These are phyloP conservation scores for Ganoderma multipileum DNA, from an alignment of 1,284 basidiomycete genomes.

Conservation along the genomic window DNA sequence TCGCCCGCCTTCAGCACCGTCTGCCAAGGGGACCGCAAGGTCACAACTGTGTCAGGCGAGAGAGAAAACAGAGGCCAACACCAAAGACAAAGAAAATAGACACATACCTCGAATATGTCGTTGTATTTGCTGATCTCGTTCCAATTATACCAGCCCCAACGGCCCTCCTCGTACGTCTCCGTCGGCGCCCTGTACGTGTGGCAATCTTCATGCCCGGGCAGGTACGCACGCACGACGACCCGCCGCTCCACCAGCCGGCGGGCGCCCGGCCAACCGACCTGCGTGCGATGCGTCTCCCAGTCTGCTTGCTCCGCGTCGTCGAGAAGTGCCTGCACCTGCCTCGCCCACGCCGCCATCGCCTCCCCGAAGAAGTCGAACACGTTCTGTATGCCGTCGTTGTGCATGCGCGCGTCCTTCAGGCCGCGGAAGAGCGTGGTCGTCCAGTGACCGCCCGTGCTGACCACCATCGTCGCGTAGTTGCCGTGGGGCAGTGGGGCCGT, in stretches of 20 bases:
- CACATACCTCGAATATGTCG: slow-evolving; percentile 59
- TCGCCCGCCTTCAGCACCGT: slow-evolving; percentile 44
- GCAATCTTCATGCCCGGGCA: slow-evolving; percentile 71
- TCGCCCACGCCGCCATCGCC: slow-evolving; percentile 61
- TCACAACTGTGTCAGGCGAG: neutral
- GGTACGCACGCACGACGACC: slow-evolving; percentile 65
- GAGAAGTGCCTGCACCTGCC: slow-evolving; percentile 52
- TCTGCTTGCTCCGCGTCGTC: slow-evolving; percentile 23
- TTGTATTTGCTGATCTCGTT: slow-evolving; percentile 63
- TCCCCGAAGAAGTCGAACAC: slow-evolving; percentile 61
- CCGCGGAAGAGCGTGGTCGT: slow-evolving; percentile 61
- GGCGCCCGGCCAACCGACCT: slow-evolving; percentile 21
- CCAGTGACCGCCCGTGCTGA: slow-evolving; percentile 74
- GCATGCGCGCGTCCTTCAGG: slow-evolving; percentile 46
- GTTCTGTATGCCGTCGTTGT: slow-evolving; percentile 53
- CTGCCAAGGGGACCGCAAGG: too few relatives aligned
- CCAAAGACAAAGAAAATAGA: too few relatives aligned
- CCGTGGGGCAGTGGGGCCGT: slow-evolving; percentile 50
- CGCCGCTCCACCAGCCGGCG: slow-evolving; percentile 43
- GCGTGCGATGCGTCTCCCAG: slow-evolving; percentile 20
- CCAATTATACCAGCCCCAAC: slow-evolving; percentile 68
- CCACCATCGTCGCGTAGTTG: slow-evolving; percentile 65
- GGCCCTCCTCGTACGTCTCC: slow-evolving; percentile 48
- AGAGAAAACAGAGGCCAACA: slow-evolving; percentile 18
- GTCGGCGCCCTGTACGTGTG: slow-evolving; percentile 53